Base-by-base conservation (phyloP, 2,329 filamentous ascomycete species). In the Beauveria caledonica region DNA sequence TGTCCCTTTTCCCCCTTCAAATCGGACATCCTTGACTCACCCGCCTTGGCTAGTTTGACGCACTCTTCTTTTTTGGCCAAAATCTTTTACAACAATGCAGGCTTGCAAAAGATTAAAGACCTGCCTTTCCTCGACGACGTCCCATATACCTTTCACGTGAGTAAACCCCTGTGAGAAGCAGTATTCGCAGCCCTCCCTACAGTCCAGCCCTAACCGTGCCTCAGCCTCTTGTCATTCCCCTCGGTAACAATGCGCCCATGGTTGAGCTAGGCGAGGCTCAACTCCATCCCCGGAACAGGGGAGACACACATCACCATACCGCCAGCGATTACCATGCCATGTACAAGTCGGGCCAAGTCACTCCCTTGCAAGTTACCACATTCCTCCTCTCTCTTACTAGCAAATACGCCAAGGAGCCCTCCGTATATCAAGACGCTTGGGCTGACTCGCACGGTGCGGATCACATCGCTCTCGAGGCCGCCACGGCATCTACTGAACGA, bases 311-410 rank as follows among this genome's bases (percentile, higher is more conserved):
- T 49, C 90, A 89, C 74, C 84, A 86, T 70, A 88, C 88, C 3
- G 82, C 86, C 25, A 80, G 82, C 13, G 90, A 96, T 74, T 96
- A 92, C 70, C 86, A 91, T 70, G 80, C 83, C 56, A 81, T 89
- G 45, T 96, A 92, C 75, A 80, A 80, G 63, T 83, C 83, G 5
- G 88, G 89, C 55, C 76, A 80, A 62, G 69, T 87, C 61, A 94
- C 90, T 0, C 92, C 92, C 0, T 78, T 84, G 0, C 82, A 86
- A 63, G 88, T 96, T 1, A 82, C 80, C 13, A 83, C 92, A 71
- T 80, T 83, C 1, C 77, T 96, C 17, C 77, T 96, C 2, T 85
- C 87, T 1, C 74, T 93, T 45, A 87, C 92, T 64, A 81, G 82
- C 27, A 80, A 85, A 63, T 84, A 86, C 65, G 71, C 76, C 13